These are phyloP conservation scores for Penicillium coffeae DNA, from an alignment of 495 filamentous ascomycete species.

Conservation along the genomic window DNA sequence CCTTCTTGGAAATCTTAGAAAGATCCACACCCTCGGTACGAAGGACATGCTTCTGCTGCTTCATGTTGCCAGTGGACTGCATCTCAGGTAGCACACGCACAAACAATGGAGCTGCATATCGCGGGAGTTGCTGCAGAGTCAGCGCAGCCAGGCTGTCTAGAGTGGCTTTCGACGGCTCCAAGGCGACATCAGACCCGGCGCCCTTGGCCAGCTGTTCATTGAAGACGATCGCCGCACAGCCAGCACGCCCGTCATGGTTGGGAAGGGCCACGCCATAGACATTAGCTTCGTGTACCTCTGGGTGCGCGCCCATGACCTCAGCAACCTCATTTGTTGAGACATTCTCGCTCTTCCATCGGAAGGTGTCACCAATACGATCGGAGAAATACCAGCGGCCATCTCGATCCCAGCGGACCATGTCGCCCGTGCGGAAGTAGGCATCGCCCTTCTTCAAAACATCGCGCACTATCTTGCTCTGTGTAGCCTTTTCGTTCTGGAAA, in stretches of 20 bases:
- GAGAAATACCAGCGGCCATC: conserved; percentile 80
- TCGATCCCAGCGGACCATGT: conserved; percentile 66
- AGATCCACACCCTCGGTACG: conserved; percentile 73
- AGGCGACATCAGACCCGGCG: conserved; percentile 14
- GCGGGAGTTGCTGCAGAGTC: conserved; percentile 56
- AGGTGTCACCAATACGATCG: conserved; percentile 92
- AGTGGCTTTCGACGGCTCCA: conserved; percentile 35
- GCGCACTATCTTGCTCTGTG: conserved; percentile 71
- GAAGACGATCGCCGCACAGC: conserved; percentile 70
- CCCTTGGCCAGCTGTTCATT: conserved; percentile 38
- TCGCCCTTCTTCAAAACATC: conserved; percentile 80
- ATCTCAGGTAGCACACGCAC: conserved; percentile 60
- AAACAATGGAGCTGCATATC: conserved; percentile 76
- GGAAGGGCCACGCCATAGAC: conserved; percentile 86
- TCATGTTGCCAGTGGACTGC: conserved; percentile 77
- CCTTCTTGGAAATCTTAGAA: conserved; percentile 45
- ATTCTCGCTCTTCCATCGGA: conserved; percentile 94
- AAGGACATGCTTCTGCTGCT: conserved; percentile 73
- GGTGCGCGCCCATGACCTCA: conserved; percentile 64
- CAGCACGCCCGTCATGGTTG: conserved; percentile 80
- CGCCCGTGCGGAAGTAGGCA: conserved; percentile 82
- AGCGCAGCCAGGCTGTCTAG: conserved; percentile 60
- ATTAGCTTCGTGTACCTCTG: conserved; percentile 70
- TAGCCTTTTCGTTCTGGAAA: conserved; percentile 71
- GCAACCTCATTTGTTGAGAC: conserved; percentile 78